Base-by-base conservation (phyloP, 805 yeast genomes). In the Peterozyma toletana region DNA sequence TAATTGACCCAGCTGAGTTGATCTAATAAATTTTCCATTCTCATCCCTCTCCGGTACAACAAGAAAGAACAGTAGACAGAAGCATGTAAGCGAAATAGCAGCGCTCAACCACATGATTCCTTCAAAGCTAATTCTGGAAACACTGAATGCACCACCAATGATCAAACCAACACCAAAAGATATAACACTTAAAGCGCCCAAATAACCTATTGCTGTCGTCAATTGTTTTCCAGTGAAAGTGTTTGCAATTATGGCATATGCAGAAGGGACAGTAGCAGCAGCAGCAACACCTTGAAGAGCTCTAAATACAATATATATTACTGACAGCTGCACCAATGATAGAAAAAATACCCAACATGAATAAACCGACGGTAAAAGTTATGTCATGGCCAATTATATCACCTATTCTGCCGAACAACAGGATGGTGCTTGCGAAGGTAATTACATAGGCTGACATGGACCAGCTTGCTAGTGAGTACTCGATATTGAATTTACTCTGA, bases 91-190 rank as follows among this genome's bases (percentile, higher is more conserved):
- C 9, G 59, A 45, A 5, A 58, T 35, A 1, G 65, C 72, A 56
- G 67, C 68, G 2, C 62, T 56, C 33, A 68, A 58, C 44, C 59
- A 71, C 47, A 64, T 66, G 10, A 64, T 51, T 1, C 67, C 67
- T 41, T 62, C 60, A 48, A 69, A 70, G 1, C 74, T 75, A 40
- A 67, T 53, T 5, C 42, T 35, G 1, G 71, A 55, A 29, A 47
- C 43, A 1, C 66, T 53, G 40, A 71, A 72, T 0, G 73, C 77
- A 41, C 77, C 77, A 27, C 77, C 77, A 2, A 71, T 35, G 9
- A 71, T 44, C 3, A 58, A 49, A 5, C 75, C n/a, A n/a, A n/a
- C n/a, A n/a, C n/a, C n/a, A n/a, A n/a, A n/a, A n/a, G n/a, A n/a
- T n/a, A n/a, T n/a, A n/a, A n/a, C n/a, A n/a, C n/a, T n/a, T n/a